Conservation (phyloP, 2,329 filamentous ascomycete species). For the Aspergillus sp. region DNA sequence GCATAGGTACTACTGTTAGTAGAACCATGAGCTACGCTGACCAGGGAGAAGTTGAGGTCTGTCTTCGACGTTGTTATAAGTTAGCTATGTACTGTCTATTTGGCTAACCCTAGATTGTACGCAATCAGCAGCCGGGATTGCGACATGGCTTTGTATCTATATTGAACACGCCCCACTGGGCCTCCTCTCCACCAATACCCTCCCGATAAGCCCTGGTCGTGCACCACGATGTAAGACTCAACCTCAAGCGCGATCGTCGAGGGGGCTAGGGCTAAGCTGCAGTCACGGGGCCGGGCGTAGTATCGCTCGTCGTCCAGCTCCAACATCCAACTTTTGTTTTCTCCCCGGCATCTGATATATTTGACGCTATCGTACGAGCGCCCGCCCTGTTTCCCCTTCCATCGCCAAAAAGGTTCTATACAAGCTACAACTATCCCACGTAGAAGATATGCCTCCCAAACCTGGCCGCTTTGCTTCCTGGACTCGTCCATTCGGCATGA, state of each 20-base stretch:
- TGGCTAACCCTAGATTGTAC: too few relatives aligned
- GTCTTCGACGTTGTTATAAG: too few relatives aligned
- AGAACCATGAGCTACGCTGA: too few relatives aligned
- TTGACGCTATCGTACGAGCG: not conserved
- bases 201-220: too few relatives aligned
- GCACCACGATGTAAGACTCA: not conserved
- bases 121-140: too few relatives aligned
- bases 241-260: not conserved
- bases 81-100: too few relatives aligned
- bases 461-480: slow-evolving; percentile 12
- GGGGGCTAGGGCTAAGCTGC: not conserved
- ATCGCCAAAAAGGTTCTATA: not conserved
- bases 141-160: too few relatives aligned
- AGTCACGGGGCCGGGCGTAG: not conserved
- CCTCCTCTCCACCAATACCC: too few relatives aligned
- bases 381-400: not conserved
- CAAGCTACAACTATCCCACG: not conserved
- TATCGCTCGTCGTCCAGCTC: not conserved
- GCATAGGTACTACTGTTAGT: too few relatives aligned
- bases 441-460: slow-evolving; percentile 5
- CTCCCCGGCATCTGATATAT: not conserved
- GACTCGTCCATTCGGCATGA: slow-evolving; percentile 16
- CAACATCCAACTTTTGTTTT: not conserved
- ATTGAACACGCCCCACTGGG: too few relatives aligned
- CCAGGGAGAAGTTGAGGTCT: too few relatives aligned